phyloP scores from a whole-genome alignment of 2,329 filamentous ascomycete genomes.

The Hymenoscyphus fraxineus region DNA sequence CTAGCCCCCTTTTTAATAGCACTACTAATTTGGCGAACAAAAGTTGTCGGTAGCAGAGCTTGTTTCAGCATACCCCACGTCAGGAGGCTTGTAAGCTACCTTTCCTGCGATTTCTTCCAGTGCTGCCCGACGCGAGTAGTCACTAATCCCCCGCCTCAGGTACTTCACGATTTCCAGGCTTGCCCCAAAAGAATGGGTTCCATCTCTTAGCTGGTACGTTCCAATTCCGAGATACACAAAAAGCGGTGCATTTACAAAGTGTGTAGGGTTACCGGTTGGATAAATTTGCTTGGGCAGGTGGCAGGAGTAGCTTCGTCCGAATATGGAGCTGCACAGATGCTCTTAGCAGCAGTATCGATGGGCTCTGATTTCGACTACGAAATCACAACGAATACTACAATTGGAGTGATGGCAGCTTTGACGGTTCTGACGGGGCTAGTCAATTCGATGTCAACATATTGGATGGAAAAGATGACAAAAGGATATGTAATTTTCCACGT shows the following conservation, averaged over 20 bases:
- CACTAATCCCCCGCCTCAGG: constrained; percentile 29
- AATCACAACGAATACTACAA: constrained; percentile 45
- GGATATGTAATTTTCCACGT: constrained; percentile 56
- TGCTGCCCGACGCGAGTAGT: neutral
- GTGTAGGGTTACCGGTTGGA: constrained; percentile 40
- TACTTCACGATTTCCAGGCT: constrained; percentile 56
- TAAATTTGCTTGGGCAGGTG: constrained; percentile 49
- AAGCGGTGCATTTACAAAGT: neutral
- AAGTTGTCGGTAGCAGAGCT: constrained; percentile 51
- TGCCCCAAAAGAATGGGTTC: constrained; percentile 45
- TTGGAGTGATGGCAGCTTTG: constrained; percentile 53
- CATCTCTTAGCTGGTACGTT: constrained; percentile 45
- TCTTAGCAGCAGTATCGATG: constrained; percentile 53
- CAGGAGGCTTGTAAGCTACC: constrained; percentile 40
- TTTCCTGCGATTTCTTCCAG: neutral
- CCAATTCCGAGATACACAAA: neutral
- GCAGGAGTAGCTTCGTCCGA: constrained; percentile 52
- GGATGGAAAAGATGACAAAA: constrained; percentile 57
- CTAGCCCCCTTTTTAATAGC: neutral
- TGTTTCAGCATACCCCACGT: constrained; percentile 55
- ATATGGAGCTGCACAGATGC: constrained; percentile 54
- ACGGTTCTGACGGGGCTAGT: constrained; percentile 49
- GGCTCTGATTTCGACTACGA: constrained; percentile 44
- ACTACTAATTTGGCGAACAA: neutral
- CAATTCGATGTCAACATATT: constrained; percentile 54